phyloP scores from a whole-genome alignment of 106 monocot species.

The Agapanthus africanus region DNA sequence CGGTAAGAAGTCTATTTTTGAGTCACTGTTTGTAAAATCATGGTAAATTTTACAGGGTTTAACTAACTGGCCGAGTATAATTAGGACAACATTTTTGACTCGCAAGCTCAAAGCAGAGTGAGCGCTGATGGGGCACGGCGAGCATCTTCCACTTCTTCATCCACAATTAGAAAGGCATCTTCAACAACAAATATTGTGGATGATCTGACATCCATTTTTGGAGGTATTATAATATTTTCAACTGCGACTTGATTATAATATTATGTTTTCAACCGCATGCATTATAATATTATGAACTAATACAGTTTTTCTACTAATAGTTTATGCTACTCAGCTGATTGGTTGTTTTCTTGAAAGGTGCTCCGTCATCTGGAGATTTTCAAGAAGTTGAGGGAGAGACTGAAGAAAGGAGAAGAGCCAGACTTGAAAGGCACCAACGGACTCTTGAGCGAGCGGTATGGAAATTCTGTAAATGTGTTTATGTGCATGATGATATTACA shows the following conservation, averaged over 20 bases:
- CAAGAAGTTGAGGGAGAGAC: slow-evolving; percentile 86
- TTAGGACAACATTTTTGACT: slow-evolving; percentile 71
- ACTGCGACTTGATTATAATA: too few relatives aligned
- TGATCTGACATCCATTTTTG: slow-evolving; percentile 82
- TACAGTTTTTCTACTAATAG: not conserved
- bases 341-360: slow-evolving; percentile 20
- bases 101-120: slow-evolving; percentile 37
- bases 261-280: too few relatives aligned
- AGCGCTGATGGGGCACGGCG: slow-evolving; percentile 21
- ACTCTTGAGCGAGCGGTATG: slow-evolving; percentile 73
- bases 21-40: not conserved
- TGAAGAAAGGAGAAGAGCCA: slow-evolving; percentile 86
- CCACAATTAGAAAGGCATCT: slow-evolving; percentile 48
- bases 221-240: slow-evolving; percentile 38
- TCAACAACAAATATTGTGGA: slow-evolving; percentile 75
- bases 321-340: not conserved
- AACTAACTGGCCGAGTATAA: slow-evolving; percentile 3
- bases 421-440: slow-evolving; percentile 73
- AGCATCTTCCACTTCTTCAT: slow-evolving; percentile 44
- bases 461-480: not conserved
- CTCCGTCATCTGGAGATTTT: slow-evolving; percentile 65
- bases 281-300: too few relatives aligned
- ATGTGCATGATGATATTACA: not conserved
- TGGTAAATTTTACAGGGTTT: not conserved
- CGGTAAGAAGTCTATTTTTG: slow-evolving; percentile 26